Percentiles rank a stretch among this genome's conserved stretches.
Evolutionary conservation across 768 basidiomycete species (phyloP).

Genomic region (Lactarius quietus): DNA sequence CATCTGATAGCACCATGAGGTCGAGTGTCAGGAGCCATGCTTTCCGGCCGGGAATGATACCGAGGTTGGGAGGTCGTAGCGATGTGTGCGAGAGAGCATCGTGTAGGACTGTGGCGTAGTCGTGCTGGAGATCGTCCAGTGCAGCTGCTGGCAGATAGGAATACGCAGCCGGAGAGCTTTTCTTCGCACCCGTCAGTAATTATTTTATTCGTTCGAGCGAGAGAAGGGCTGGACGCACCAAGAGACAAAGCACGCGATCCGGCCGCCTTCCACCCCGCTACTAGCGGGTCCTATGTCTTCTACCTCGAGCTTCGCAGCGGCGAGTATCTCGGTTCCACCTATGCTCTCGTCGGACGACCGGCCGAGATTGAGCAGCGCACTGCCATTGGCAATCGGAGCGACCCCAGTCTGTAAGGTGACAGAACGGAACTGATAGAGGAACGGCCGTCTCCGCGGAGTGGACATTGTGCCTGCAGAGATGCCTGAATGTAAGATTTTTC

Average conservation of each 20-base stretch:
- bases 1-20: conserved; percentile 66
- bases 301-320: conserved; percentile 78
- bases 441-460: conserved; percentile 78
- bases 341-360: conserved; percentile 48
- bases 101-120: conserved; percentile 60
- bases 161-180: conserved; percentile 79
- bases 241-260: conserved; percentile 63
- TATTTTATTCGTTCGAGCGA: not conserved
- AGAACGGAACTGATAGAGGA: conserved; percentile 59
- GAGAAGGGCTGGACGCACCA: conserved; percentile 52
- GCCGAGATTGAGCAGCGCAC: conserved; percentile 73
- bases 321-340: conserved; percentile 74
- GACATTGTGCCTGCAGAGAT: conserved; percentile 54
- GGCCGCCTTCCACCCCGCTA: conserved; percentile 53
- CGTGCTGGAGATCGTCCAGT: conserved; percentile 74
- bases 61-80: conserved; percentile 61
- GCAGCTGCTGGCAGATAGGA: conserved; percentile 58
- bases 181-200: conserved; percentile 35
- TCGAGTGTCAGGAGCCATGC: conserved; percentile 78
- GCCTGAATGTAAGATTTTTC: conserved; percentile 74
- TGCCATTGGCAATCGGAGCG: conserved; percentile 80
- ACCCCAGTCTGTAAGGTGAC: conserved; percentile 75
- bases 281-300: conserved; percentile 45
- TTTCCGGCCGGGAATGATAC: conserved; percentile 48
- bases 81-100: conserved; percentile 64